Conservation (phyloP, 257 asterid genomes). For the Eucommia ulmoides region DNA sequence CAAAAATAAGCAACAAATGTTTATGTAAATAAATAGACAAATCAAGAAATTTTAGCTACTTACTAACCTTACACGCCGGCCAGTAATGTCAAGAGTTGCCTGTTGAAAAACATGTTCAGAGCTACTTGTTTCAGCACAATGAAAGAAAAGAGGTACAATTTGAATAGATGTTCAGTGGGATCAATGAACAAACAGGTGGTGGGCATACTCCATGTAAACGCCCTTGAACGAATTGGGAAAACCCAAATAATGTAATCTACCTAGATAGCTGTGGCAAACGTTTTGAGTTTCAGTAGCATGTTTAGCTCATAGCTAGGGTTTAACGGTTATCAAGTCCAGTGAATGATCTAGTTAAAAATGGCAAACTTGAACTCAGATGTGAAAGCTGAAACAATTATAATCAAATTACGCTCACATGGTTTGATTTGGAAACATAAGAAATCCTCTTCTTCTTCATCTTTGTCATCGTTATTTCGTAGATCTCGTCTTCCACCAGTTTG, state of each 20-base stretch:
- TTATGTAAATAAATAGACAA: background rate
- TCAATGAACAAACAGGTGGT: background rate
- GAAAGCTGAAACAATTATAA: background rate
- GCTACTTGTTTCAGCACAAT: background rate
- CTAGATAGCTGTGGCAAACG: background rate
- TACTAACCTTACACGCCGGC: conserved; percentile 32
- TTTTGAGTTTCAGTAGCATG: background rate
- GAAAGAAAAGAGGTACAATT: no score
- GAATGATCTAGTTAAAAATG: background rate
- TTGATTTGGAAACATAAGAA: conserved; percentile 25
- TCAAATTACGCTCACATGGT: conserved; percentile 20
- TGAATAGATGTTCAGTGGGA: no score
- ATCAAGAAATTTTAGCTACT: conserved; percentile 6
- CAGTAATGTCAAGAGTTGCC: conserved; percentile 35
- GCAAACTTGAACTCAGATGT: background rate
- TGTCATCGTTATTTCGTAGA: conserved; percentile 35
- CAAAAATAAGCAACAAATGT: background rate
- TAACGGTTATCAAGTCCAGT: background rate
- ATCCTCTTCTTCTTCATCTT: conserved; percentile 37
- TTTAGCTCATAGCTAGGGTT: background rate
- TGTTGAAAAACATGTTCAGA: conserved; percentile 24
- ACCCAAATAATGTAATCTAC: background rate
- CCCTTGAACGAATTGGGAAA: background rate
- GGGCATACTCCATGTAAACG: background rate
- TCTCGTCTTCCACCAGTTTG: conserved; percentile 58